These are phyloP conservation scores for Dendrobium huoshanense DNA, from an alignment of 106 monocot genomes.

Conservation along the genomic window DNA sequence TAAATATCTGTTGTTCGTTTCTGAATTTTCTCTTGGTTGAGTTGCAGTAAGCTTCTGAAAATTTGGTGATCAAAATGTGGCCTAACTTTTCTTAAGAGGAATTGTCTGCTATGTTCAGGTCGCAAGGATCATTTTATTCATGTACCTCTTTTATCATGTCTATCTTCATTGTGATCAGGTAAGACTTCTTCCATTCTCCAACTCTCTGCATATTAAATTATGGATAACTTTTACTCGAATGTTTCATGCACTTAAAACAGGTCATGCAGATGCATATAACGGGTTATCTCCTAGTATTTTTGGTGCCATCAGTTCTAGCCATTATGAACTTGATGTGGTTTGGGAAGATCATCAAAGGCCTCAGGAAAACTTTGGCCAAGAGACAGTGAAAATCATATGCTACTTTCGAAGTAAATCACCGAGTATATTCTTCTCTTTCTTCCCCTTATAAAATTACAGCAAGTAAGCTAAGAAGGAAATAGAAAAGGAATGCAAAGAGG, in stretches of 20 bases:
- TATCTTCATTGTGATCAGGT: constrained; percentile 82
- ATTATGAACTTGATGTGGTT: constrained; percentile 91
- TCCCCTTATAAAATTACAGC: too few species aligned
- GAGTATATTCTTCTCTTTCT: too few species aligned
- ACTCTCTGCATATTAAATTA: neutral
- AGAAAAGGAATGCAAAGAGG: neutral
- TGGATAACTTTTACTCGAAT: too few species aligned
- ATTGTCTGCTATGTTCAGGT: constrained; percentile 34
- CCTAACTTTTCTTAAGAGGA: neutral
- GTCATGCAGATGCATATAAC: constrained; percentile 52
- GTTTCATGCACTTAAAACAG: constrained; percentile 18
- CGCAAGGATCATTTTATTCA: constrained; percentile 73
- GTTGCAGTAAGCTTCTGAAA: neutral
- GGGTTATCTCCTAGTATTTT: constrained; percentile 51
- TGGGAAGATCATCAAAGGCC: constrained; percentile 69
- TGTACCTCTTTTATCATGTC: constrained; percentile 75
- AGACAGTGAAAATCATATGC: constrained; percentile 24
- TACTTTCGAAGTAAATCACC: neutral
- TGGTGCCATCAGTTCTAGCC: constrained; percentile 42
- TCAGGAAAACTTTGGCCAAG: constrained; percentile 67
- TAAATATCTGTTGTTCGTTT: too few species aligned
- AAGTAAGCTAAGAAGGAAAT: neutral
- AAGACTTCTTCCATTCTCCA: neutral
- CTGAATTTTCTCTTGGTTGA: neutral
- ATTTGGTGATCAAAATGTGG: neutral